Evolutionary conservation across 192 early-diverging fungal species (phyloP), one percentile per base, ranked within the genome.

Genomic region (Backusella westeae): DNA sequence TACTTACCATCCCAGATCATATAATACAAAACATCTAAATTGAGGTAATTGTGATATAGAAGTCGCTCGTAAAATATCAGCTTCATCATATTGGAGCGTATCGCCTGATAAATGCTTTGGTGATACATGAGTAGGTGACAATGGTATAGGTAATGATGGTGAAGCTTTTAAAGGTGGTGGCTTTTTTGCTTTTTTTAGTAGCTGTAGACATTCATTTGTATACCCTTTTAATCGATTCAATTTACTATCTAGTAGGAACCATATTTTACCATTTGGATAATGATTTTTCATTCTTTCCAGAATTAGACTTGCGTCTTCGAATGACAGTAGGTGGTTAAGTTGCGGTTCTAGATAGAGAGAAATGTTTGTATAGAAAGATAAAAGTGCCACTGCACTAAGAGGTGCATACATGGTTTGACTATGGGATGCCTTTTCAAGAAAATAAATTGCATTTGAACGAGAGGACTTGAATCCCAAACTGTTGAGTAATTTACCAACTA

Each of bases 1-100:
- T 49, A 49, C 6, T 75, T 80, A 80, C 80, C 80, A 81, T 74
- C 80, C 80, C 68, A 81, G 71, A 59, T 81, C 80, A 65, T 81
- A 76, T n/a, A 77, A 66, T 12, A 71, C 49, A 14, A 81, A 42
- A 12, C 66, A 72, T 34, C 70, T 44, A 32, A 81, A 70, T 46
- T 81, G 80, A 12, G 67, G 66, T 21, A 81, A 70, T 29, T 77
- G 75, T 7, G 66, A 63, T 12, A 77, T 76, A n/a, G 76, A 74
- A 3, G 72, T 59, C 5, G 69, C 42, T 38, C 38, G 17, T 41
- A 69, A 9, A 39, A 41, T 41, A 10, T 69, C 68, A 39, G 17
- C n/a, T 39, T 26, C 56, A 29, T 63, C 21, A 9, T 63, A 9
- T 63, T 63, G 56, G 12, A 63, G 29, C n/a, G 12, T 63, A 63